Percentiles rank a stretch among this genome's conserved stretches.
phyloP scores from a whole-genome alignment of 1,139 yeast species.

The Pichia sp. region DNA sequence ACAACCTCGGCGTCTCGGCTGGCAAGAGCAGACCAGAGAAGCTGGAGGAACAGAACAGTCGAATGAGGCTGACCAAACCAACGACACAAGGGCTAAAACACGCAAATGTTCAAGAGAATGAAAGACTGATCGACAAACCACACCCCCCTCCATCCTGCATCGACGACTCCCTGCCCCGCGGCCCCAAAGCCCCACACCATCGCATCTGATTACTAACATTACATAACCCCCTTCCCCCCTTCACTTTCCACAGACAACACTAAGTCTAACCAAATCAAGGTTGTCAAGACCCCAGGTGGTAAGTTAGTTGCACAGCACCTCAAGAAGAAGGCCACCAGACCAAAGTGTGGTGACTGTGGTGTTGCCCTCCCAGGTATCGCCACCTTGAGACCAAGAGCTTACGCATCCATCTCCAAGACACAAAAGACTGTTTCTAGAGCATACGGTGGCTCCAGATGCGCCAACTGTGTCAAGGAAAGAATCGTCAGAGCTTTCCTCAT shows the following conservation, averaged over 20 bases:
- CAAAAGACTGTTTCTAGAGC: conserved; percentile 98
- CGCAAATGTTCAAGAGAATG: no score
- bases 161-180: no score
- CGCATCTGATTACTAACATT: conserved; percentile 23
- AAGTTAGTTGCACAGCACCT: conserved; percentile 95
- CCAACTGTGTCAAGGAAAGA: conserved; percentile 98
- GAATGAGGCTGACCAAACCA: no score
- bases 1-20: no score
- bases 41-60: no score
- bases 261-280: conserved; percentile 98
- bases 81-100: no score
- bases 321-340: conserved; percentile 92
- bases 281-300: conserved; percentile 99
- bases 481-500: conserved; percentile 98
- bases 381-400: conserved; percentile 95
- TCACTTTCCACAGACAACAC: conserved; percentile 72
- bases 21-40: no score
- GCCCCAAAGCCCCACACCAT: not conserved
- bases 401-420: conserved; percentile 91
- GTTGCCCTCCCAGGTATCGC: conserved; percentile 85
- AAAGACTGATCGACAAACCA: no score
- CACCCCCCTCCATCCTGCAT: no score
- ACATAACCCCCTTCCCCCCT: conserved; percentile 1
- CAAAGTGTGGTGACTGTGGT: conserved; percentile 99
- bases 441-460: conserved; percentile 99